Evolutionary conservation across 805 yeast genomes (phyloP), one percentile per base, ranked within the genome.

Genomic region (Candida qinlingensis): DNA sequence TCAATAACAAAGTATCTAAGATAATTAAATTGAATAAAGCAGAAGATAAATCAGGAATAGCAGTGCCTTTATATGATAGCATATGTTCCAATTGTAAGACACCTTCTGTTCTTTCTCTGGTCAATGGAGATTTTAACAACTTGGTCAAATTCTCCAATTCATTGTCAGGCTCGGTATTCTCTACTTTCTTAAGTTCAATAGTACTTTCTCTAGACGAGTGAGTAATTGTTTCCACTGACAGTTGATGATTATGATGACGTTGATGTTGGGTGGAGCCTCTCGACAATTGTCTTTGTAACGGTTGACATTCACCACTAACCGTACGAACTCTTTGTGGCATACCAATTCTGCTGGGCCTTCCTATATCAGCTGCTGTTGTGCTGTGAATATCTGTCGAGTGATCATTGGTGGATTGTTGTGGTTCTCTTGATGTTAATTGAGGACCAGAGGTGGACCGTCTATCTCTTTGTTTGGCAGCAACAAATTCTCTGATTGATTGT

Each of bases 401-500:
- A 26, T 43, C 44, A n/a, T 29, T 19, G 25, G 28, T 34, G n/a
- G 26, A 8, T 12, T 11, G 27, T n/a, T 19, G 7, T 12, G 30
- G 4, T 4, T 34, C 61, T 52, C 4, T 62, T 45, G 46, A 19
- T 19, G 3, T 52, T 60, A 19, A 61, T 55, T 36, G 71, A 60
- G 55, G 64, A 0, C 69, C 71, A 7, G 69, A 55, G 41, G 63
- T 55, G 5, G 73, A 64, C 46, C 73, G 68, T 50, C 74, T 59
- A 44, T 71, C 71, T 54, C 69, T 64, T 56, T 72, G 68, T 46
- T 69, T 72, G 1, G 78, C 73, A 31, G 72, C 65, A 4, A 76
- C 75, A 29, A 74, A 58, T 29, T 76, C 81, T 49, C 69, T 71
- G 39, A 78, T 62, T 1, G 86, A 77, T 3, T 76, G 75, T 42